Evolutionary conservation across 768 basidiomycete species (phyloP).

Genomic region (Mycena metata): DNA sequence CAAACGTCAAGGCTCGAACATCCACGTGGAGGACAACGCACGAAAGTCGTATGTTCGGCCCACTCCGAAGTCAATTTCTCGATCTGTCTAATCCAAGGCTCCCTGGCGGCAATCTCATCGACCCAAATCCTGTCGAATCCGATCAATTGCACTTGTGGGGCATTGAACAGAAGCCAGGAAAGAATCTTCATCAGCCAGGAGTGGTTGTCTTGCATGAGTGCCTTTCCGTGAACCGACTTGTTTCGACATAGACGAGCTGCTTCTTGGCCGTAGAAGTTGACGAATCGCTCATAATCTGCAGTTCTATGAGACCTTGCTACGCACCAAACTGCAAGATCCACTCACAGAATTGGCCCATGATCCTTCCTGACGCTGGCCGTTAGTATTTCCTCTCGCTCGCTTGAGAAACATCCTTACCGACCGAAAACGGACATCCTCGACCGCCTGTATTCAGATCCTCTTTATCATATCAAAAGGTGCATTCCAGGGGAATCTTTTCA

Average conservation of each 20-base stretch:
- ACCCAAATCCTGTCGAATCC: constrained; percentile 62
- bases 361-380: not conserved
- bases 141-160: constrained; percentile 58
- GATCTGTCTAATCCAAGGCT: constrained; percentile 58
- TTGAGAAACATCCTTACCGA: constrained; percentile 1
- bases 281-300: constrained; percentile 51
- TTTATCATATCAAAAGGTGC: not conserved
- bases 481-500: too few species aligned
- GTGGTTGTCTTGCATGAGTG: constrained; percentile 37
- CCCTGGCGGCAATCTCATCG: constrained; percentile 54
- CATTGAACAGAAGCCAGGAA: constrained; percentile 59
- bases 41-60: constrained; percentile 58
- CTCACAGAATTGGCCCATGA: constrained; percentile 18
- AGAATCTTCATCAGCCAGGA: constrained; percentile 51
- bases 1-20: not conserved
- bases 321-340: not conserved
- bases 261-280: constrained; percentile 59
- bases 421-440: constrained; percentile 1
- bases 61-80: constrained; percentile 54
- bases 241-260: constrained; percentile 56
- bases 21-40: constrained; percentile 40
- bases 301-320: constrained; percentile 15
- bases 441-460: constrained; percentile 6
- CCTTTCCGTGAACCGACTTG: constrained; percentile 46
- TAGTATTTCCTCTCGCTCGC: not conserved